phyloP scores from a whole-genome alignment of 2,329 filamentous ascomycete genomes.

The Diaporthe sp. region DNA sequence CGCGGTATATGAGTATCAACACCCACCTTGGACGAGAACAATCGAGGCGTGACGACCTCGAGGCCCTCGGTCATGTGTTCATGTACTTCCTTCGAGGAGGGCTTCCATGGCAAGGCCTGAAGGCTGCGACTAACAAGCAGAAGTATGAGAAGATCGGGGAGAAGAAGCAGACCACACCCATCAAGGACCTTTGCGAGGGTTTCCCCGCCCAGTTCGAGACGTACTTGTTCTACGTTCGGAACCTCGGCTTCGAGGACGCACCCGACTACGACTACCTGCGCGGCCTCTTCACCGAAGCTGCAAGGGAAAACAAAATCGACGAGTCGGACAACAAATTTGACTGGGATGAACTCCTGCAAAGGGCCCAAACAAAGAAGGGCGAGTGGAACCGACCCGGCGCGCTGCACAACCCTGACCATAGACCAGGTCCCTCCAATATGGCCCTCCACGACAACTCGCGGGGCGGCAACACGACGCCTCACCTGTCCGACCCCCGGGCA shows the following conservation, averaged over 20 bases:
- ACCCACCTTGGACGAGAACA: conserved; percentile 97
- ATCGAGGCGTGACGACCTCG: conserved; percentile 93
- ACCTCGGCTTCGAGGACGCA: conserved; percentile 97
- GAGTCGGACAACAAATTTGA: conserved; percentile 98
- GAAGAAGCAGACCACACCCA: conserved; percentile 98
- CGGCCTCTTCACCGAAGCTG: conserved; percentile 92
- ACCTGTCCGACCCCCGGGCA: conserved; percentile 66
- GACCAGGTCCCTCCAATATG: conserved; percentile 85
- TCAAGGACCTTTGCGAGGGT: conserved; percentile 96
- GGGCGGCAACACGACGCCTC: conserved; percentile 74
- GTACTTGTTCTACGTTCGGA: conserved; percentile 96
- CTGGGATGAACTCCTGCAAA: conserved; percentile 68
- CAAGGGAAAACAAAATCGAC: conserved; percentile 70
- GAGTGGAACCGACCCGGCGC: conserved; percentile 77
- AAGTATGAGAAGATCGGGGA: conserved; percentile 99
- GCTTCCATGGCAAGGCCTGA: conserved; percentile 79
- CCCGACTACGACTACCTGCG: conserved; percentile 98
- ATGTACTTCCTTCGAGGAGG: conserved; percentile 81
- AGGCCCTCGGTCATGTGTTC: conserved; percentile 84
- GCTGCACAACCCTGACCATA: conserved; percentile 81
- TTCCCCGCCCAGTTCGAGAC: conserved; percentile 98
- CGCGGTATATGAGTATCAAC: conserved; percentile 99
- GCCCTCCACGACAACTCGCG: conserved; percentile 83
- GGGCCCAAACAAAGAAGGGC: conserved; percentile 74
- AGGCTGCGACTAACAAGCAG: conserved; percentile 86